Evolutionary conservation across 1,284 basidiomycete genomes (phyloP), one percentile per base, ranked within the genome.

Genomic region (Mycena sp.): DNA sequence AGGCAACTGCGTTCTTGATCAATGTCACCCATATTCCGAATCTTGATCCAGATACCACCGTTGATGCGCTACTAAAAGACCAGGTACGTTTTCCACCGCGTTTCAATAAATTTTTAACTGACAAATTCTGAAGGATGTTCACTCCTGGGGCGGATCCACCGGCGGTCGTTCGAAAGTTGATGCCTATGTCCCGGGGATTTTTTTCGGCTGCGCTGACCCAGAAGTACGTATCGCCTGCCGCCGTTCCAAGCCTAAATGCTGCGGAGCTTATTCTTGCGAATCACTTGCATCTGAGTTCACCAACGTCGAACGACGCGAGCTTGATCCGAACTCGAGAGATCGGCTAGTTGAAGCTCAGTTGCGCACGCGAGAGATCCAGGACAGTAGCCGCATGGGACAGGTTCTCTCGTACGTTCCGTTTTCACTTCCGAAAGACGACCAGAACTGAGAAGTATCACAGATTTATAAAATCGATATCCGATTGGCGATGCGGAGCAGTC

Each of bases 271-370:
- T 30, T 1, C 43, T 3, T 63, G n/a, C n/a, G n/a, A n/a, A n/a
- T n/a, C 61, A 7, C 49, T 63, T 52, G 25, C 38, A 19, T 32
- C 54, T 19, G 41, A 40, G 25, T 58, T 63, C 55, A 53, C 35
- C 43, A 29, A 40, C 19, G n/a, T 41, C 17, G 54, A 45, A 25
- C 54, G 44, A 17, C 54, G 61, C 17, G 48, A 28, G 19, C 55
- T 63, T 25, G 61, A 63, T 46, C 61, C 61, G 30, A 52, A 63
- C 43, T 40, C 43, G n/a, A 38, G 55, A 46, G 17, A 52, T 35
- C 41, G 28, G 43, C 43, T 63, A 35, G 25, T 46, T 40, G 30
- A 48, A 17, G 61, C 61, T 11, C 45, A 44, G 32, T 32, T 63
- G 12, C 61, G 61, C 32, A 29, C 41, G 17, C 61, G 55, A 21